phyloP scores from a whole-genome alignment of 2,329 filamentous ascomycete species.

The Nannizzia gypsea region DNA sequence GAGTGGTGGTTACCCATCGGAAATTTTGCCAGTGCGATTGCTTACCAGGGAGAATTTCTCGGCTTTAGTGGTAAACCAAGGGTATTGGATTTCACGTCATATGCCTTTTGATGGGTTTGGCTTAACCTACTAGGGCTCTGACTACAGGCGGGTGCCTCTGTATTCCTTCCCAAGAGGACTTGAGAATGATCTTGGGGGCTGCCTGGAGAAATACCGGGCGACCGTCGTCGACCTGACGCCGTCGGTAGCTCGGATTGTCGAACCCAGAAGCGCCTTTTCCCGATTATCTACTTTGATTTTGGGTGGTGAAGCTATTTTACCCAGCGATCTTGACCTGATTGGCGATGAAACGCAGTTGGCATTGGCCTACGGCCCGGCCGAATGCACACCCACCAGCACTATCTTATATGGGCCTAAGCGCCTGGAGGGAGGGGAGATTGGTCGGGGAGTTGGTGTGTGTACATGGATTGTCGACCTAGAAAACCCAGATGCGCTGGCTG shows the following conservation, averaged over 20 bases:
- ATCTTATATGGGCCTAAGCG: constrained; percentile 24
- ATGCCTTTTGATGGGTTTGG: constrained; percentile 6
- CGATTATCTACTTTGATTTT: constrained; percentile 26
- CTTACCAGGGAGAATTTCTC: neutral
- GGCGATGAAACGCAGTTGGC: constrained; percentile 23
- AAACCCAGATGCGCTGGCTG: constrained; percentile 14
- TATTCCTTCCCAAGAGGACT: constrained; percentile 42
- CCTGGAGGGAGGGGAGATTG: constrained; percentile 28
- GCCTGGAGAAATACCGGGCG: constrained; percentile 40
- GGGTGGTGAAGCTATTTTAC: constrained; percentile 20
- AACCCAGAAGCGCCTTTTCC: constrained; percentile 31
- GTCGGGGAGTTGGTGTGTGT: constrained; percentile 13
- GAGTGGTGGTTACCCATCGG: constrained; percentile 3
- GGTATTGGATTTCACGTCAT: constrained; percentile 40
- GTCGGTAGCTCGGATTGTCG: constrained; percentile 41
- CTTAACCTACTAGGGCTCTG: constrained; percentile 28
- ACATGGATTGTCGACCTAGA: constrained; percentile 18
- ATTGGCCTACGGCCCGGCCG: constrained; percentile 24
- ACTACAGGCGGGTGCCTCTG: constrained; percentile 48
- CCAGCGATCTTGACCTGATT: constrained; percentile 18
- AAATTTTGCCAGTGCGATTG: neutral
- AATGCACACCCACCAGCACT: constrained; percentile 28
- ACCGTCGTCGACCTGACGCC: constrained; percentile 49
- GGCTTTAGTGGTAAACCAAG: constrained; percentile 32
- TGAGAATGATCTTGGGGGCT: constrained; percentile 38